Evolutionary conservation across 768 basidiomycete genomes (phyloP).

Genomic region (Lyophyllum semitale): DNA sequence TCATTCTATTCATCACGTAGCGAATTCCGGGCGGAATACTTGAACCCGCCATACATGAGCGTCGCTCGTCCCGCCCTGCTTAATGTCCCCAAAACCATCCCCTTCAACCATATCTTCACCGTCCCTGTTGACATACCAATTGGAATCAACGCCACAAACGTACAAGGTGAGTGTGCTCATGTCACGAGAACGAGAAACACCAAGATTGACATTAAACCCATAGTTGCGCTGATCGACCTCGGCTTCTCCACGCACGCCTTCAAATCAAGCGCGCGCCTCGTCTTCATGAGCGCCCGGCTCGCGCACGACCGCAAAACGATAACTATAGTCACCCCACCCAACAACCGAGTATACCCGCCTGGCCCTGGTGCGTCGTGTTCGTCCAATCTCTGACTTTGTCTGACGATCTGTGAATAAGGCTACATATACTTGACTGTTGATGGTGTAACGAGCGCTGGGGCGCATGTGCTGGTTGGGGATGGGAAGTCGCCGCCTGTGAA

Average conservation of each 20-base stretch:
- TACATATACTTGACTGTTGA: slow-evolving; percentile 31
- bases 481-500: slow-evolving; percentile 37
- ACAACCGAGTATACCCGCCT: slow-evolving; percentile 40
- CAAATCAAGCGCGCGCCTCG: slow-evolving; percentile 31
- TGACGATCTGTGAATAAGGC: slow-evolving; percentile 7
- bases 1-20: slow-evolving; percentile 24
- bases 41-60: no score
- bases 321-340: slow-evolving; percentile 35
- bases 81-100: slow-evolving; percentile 34
- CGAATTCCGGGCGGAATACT: slow-evolving; percentile 44
- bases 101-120: slow-evolving; percentile 34
- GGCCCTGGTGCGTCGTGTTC: not conserved
- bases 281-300: slow-evolving; percentile 35
- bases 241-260: slow-evolving; percentile 43
- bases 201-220: not conserved
- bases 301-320: slow-evolving; percentile 32
- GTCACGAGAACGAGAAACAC: not conserved
- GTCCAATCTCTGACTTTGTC: not conserved
- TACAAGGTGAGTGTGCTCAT: slow-evolving; percentile 27
- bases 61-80: slow-evolving; percentile 38
- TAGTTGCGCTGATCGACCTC: slow-evolving; percentile 42
- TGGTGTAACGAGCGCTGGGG: slow-evolving; percentile 37
- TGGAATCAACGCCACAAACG: slow-evolving; percentile 19
- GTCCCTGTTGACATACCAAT: slow-evolving; percentile 32
- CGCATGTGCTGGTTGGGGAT: slow-evolving; percentile 37